phyloP scores from a whole-genome alignment of 306 rosid species.

The Arachis hypogaea region DNA sequence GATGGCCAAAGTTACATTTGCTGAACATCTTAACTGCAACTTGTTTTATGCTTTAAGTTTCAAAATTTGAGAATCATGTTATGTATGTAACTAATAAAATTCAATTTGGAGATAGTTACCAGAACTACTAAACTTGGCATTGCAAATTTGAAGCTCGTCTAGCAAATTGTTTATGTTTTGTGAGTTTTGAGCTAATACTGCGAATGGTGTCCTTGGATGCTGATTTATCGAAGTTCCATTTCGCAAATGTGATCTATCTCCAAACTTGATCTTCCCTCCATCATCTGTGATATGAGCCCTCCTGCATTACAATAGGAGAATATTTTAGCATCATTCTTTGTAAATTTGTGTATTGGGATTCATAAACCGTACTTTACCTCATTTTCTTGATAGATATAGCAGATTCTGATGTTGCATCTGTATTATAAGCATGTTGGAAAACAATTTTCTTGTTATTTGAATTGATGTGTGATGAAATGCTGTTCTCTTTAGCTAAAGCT shows the following conservation, averaged over 20 bases:
- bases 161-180: conserved; percentile 44
- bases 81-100: conserved; percentile 16
- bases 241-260: conserved; percentile 58
- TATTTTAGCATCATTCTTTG: conserved; percentile 13
- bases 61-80: conserved; percentile 33
- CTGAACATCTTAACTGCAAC: conserved; percentile 14
- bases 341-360: conserved; percentile 14
- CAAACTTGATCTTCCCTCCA: conserved; percentile 50
- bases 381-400: conserved; percentile 51
- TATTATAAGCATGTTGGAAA: conserved; percentile 46
- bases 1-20: conserved; percentile 29
- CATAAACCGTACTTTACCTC: conserved; percentile 51
- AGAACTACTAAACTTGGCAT: conserved; percentile 43
- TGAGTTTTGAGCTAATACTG: conserved; percentile 63
- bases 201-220: conserved; percentile 66
- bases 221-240: conserved; percentile 49
- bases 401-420: conserved; percentile 56
- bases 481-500: conserved; percentile 80
- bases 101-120: conserved; percentile 51
- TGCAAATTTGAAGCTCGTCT: conserved; percentile 46
- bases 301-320: conserved; percentile 51
- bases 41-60: conserved; percentile 37
- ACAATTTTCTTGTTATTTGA: conserved; percentile 61
- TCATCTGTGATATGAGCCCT: conserved; percentile 57
- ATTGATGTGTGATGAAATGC: conserved; percentile 53